Evolutionary conservation across 257 asterid genomes (phyloP).

Genomic region (Jasminum sambac): DNA sequence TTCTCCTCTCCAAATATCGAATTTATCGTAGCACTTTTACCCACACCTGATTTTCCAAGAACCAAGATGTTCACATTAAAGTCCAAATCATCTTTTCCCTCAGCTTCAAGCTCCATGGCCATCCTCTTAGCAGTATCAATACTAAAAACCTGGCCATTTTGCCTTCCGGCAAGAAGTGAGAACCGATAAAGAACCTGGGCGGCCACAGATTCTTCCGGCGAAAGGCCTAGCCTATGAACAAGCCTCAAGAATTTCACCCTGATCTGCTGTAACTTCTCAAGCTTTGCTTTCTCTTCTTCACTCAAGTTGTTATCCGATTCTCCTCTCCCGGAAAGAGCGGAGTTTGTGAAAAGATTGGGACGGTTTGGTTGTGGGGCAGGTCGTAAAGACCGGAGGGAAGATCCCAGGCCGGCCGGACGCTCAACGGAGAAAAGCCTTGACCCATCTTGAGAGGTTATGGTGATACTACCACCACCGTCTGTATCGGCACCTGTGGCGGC

Average conservation of each 20-base stretch:
- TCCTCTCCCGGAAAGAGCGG: slow-evolving; percentile 42
- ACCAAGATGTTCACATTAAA: slow-evolving; percentile 75
- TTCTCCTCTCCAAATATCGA: slow-evolving; percentile 79
- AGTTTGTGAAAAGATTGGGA: slow-evolving; percentile 50
- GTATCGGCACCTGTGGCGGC: slow-evolving; percentile 89
- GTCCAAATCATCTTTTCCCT: slow-evolving; percentile 52
- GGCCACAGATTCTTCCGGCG: slow-evolving; percentile 77
- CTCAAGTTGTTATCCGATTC: slow-evolving; percentile 65
- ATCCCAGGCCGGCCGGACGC: slow-evolving; percentile 93
- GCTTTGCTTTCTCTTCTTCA: slow-evolving; percentile 85
- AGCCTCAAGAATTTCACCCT: slow-evolving; percentile 91
- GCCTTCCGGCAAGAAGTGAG: slow-evolving; percentile 81
- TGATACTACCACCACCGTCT: slow-evolving; percentile 66
- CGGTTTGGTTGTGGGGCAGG: slow-evolving; percentile 58
- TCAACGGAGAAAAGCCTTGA: slow-evolving; percentile 91
- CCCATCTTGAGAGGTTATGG: slow-evolving; percentile 85
- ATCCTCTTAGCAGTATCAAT: slow-evolving; percentile 72
- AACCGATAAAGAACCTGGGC: slow-evolving; percentile 82
- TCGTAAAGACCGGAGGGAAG: slow-evolving; percentile 78
- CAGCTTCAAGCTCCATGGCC: slow-evolving; percentile 73
- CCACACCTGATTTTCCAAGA: slow-evolving; percentile 94
- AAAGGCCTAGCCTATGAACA: slow-evolving; percentile 70
- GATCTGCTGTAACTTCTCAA: slow-evolving; percentile 75
- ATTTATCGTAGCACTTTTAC: slow-evolving; percentile 89
- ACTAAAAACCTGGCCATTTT: slow-evolving; percentile 58